Percentiles rank a stretch among this genome's conserved stretches.
These are phyloP conservation scores for Aureobasidium sp. DNA, from an alignment of 2,329 filamentous ascomycete species.

Conservation along the genomic window DNA sequence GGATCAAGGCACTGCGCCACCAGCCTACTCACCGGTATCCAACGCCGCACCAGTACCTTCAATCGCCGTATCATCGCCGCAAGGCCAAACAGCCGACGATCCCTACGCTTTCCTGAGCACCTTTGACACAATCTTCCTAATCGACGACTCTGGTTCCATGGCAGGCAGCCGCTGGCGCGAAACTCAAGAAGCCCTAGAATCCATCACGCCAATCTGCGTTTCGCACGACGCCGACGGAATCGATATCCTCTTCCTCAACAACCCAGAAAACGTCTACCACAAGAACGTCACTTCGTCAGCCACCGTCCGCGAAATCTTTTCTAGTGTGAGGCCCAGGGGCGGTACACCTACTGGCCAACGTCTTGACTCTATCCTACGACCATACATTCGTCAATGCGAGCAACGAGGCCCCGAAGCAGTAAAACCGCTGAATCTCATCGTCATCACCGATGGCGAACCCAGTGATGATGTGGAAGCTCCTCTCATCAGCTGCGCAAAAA, in stretches of 20 bases:
- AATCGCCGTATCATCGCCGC: conserved; percentile 16
- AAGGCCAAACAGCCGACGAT: conserved; percentile 44
- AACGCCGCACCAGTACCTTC: conserved; percentile 28
- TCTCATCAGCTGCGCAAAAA: conserved; percentile 58
- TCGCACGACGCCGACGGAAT: conserved; percentile 73
- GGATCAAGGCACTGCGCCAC: conserved; percentile 18
- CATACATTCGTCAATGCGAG: conserved; percentile 57
- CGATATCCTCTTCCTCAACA: conserved; percentile 87
- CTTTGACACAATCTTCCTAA: conserved; percentile 84
- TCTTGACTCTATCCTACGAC: conserved; percentile 61
- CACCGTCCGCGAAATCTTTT: conserved; percentile 62
- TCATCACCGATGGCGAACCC: conserved; percentile 82
- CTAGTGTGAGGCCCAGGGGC: conserved; percentile 53
- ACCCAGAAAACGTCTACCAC: conserved; percentile 51
- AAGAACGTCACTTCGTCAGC: conserved; percentile 51
- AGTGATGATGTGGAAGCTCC: conserved; percentile 68
- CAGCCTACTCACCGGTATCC: conserved; percentile 34
- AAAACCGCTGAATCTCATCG: conserved; percentile 83
- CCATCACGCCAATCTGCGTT: conserved; percentile 77
- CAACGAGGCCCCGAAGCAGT: conserved; percentile 32
- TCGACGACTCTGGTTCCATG: conserved; percentile 93
- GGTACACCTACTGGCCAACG: conserved; percentile 68
- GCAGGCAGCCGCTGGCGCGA: conserved; percentile 66
- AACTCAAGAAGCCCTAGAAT: conserved; percentile 57
- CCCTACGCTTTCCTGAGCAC: conserved; percentile 64